Conservation (phyloP, 345 rosid species). For the Ceriops tagal region DNA sequence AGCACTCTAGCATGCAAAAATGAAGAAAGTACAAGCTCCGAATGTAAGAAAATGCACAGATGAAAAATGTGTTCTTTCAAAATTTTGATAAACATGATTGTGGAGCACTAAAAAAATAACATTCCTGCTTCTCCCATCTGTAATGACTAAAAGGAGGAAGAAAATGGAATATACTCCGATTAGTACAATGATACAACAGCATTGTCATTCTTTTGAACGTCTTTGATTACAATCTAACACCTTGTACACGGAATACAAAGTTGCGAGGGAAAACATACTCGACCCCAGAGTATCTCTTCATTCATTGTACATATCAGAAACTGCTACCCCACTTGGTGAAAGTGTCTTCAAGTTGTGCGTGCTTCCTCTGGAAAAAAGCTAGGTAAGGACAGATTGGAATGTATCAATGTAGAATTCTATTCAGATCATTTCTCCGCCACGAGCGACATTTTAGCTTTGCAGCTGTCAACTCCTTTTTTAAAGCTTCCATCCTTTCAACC, state of each 20-base stretch:
- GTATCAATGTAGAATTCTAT: neutral
- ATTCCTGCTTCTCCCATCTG: neutral
- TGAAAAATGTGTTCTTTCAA: neutral
- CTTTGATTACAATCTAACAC: neutral
- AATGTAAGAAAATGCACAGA: neutral
- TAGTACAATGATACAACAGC: neutral
- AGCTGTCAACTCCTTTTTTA: constrained; percentile 18
- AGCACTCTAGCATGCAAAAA: neutral
- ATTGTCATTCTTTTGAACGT: neutral
- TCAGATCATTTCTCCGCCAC: constrained; percentile 6
- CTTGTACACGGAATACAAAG: neutral
- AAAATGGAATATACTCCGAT: neutral
- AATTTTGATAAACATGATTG: neutral
- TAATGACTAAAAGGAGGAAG: neutral
- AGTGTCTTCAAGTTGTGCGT: neutral
- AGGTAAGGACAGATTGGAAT: neutral
- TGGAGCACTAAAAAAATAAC: neutral
- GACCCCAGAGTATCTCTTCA: neutral
- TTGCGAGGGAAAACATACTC: neutral
- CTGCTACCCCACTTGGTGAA: neutral
- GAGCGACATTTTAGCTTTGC: constrained; percentile 19
- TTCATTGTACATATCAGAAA: neutral
- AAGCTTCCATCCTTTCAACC: constrained; percentile 18
- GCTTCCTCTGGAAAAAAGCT: neutral
- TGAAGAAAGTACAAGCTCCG: neutral